Percentiles rank a stretch among this genome's conserved stretches.
Evolutionary conservation across 2,329 filamentous ascomycete genomes (phyloP).

Genomic region (Rosellinia necatrix): DNA sequence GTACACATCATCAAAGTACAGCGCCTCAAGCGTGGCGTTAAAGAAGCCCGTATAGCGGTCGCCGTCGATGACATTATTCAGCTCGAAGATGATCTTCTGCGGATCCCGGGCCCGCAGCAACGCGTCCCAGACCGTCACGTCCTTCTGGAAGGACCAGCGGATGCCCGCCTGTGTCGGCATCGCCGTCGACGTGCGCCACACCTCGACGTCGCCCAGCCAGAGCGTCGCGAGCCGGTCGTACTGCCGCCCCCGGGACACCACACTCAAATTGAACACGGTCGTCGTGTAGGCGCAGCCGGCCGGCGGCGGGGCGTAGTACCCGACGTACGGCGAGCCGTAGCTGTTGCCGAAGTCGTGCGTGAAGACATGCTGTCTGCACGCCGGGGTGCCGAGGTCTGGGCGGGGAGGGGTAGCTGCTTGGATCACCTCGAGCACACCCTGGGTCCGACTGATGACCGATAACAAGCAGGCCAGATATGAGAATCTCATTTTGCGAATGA

Average conservation of each 20-base stretch:
- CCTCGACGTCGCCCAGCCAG: constrained; percentile 65
- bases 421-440: constrained; percentile 32
- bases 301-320: constrained; percentile 34
- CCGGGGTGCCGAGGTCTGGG: constrained; percentile 24
- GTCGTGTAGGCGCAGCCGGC: constrained; percentile 38
- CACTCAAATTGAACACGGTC: constrained; percentile 60
- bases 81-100: constrained; percentile 66
- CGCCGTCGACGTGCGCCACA: constrained; percentile 68
- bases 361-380: constrained; percentile 34
- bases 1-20: constrained; percentile 48
- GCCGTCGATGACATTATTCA: constrained; percentile 60
- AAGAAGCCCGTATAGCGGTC: constrained; percentile 63
- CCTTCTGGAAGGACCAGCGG: constrained; percentile 59
- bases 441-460: neutral
- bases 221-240: constrained; percentile 66
- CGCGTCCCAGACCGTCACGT: constrained; percentile 61
- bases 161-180: constrained; percentile 65
- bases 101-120: constrained; percentile 51
- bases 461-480: constrained; percentile 4
- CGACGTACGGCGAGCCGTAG: constrained; percentile 37
- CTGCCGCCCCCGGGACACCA: constrained; percentile 62
- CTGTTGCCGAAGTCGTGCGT: constrained; percentile 37
- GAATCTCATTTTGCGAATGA: constrained; percentile 4
- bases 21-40: constrained; percentile 62
- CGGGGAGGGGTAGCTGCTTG: constrained; percentile 37